Evolutionary conservation across 2,329 filamentous ascomycete genomes (phyloP).

Genomic region (Fusarium proliferatum): DNA sequence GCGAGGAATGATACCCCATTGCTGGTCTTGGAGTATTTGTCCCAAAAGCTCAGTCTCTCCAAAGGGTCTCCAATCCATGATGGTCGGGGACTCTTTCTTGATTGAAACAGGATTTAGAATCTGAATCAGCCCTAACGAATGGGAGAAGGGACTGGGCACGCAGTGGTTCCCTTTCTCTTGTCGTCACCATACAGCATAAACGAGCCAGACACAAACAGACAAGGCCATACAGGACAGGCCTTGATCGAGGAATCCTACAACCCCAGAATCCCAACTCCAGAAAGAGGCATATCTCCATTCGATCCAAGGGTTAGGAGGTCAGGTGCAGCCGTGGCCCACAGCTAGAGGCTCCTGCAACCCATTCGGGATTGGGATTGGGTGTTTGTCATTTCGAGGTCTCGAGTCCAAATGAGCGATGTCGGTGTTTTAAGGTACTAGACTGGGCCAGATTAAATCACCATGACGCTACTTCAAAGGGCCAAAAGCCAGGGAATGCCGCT

Average conservation of each 20-base stretch:
- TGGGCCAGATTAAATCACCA: slow-evolving; percentile 37
- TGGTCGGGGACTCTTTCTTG: slow-evolving; percentile 20
- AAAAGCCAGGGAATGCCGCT: not conserved
- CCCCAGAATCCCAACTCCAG: slow-evolving; percentile 30
- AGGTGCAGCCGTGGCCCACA: slow-evolving; percentile 44
- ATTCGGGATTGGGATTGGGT: slow-evolving; percentile 27
- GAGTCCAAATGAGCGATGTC: slow-evolving; percentile 31
- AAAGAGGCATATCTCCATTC: slow-evolving; percentile 42
- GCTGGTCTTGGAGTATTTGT: not conserved
- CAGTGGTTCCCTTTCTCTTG: slow-evolving; percentile 8
- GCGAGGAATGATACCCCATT: slow-evolving; percentile 2
- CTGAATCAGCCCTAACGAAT: slow-evolving; percentile 36
- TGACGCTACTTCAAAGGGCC: slow-evolving; percentile 24
- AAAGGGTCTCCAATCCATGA: slow-evolving; percentile 25
- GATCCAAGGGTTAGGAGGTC: slow-evolving; percentile 39
- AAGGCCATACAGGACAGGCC: slow-evolving; percentile 12
- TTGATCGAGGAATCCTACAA: slow-evolving; percentile 27
- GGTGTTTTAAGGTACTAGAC: slow-evolving; percentile 7
- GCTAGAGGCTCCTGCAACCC: slow-evolving; percentile 40
- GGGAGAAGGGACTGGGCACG: slow-evolving; percentile 29
- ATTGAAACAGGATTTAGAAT: slow-evolving; percentile 17
- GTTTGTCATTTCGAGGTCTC: slow-evolving; percentile 32
- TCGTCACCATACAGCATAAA: slow-evolving; percentile 31
- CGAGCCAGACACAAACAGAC: not conserved
- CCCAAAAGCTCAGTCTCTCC: not conserved